Evolutionary conservation across 1,284 basidiomycete species (phyloP), one percentile per base, ranked within the genome.

Genomic region (Ganoderma sinense): DNA sequence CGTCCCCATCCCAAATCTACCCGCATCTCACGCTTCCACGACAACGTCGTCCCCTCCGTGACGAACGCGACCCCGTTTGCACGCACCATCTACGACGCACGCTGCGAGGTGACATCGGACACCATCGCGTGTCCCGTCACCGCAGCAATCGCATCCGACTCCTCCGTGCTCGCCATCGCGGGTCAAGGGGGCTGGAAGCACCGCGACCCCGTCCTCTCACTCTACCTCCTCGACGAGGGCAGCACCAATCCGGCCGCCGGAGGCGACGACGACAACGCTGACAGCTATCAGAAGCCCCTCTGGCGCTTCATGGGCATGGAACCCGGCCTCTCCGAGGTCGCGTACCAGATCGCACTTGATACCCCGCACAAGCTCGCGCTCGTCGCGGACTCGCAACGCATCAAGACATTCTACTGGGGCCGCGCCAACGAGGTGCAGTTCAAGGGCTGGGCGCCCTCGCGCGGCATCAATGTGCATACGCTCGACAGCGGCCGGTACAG

Each of bases 131-230:
- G 43, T 3, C 78, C 80, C 11, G 65, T 75, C 20, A 61, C 63
- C 13, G 56, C 82, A 23, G 45, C 53, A 20, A 65, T 81, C 4
- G 77, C 80, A 10, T 31, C 72, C 7, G 71, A 66, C 51, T 78
- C 75, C 1, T 73, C 74, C 10, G 77, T 75, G 40, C 61, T 83
- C 13, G 73, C 75, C 4, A 26, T 81, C 16, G 51, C 71, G 4
- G 64, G 69, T 10, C 72, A 74, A 41, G 78, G 78, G 8, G 82
- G 83, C 10, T 83, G 74, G 67, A 84, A 81, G 71, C 73, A 80
- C 62, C 77, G 80, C 18, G 74, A 75, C 10, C 81, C 83, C 0
- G 64, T 70, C 18, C 70, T 83, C 11, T 29, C 60, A 6, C 78
- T 75, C 67, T 79, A 75, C 73, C 65, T 77, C 33, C 75, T 76